phyloP scores from a whole-genome alignment of 768 basidiomycete species.

The Hydnomerulius pinastri region DNA sequence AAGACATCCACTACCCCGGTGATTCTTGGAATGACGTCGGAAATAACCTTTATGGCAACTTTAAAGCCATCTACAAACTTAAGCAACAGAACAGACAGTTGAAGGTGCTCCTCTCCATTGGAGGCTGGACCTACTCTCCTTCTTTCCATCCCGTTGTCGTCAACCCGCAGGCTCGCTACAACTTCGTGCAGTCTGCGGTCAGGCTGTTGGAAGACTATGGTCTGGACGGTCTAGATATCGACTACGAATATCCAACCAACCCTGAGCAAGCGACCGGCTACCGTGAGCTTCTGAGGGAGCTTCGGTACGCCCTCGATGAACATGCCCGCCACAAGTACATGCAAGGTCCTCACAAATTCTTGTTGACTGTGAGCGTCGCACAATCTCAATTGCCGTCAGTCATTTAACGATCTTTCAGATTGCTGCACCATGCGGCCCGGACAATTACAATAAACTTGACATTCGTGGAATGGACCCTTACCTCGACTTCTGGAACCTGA shows the following conservation, averaged over 20 bases:
- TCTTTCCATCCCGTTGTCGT: constrained; percentile 84
- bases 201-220: constrained; percentile 88
- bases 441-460: constrained; percentile 79
- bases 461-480: constrained; percentile 83
- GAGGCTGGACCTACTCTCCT: constrained; percentile 93
- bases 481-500: constrained; percentile 97
- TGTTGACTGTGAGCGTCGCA: constrained; percentile 64
- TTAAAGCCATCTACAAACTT: constrained; percentile 89
- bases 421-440: constrained; percentile 89
- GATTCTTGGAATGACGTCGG: constrained; percentile 95
- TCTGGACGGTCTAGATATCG: constrained; percentile 87
- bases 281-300: constrained; percentile 74
- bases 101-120: constrained; percentile 84
- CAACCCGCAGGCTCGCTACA: constrained; percentile 57
- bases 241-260: constrained; percentile 90
- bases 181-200: constrained; percentile 82
- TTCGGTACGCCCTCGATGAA: constrained; percentile 72
- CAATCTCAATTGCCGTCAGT: neutral
- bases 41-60: constrained; percentile 91
- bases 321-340: constrained; percentile 67
- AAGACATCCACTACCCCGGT: constrained; percentile 94
- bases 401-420: constrained; percentile 48
- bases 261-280: constrained; percentile 81
- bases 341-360: constrained; percentile 63
- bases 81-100: constrained; percentile 85